Conservation (phyloP, 495 filamentous ascomycete genomes). For the Trichoderma erinaceum region DNA sequence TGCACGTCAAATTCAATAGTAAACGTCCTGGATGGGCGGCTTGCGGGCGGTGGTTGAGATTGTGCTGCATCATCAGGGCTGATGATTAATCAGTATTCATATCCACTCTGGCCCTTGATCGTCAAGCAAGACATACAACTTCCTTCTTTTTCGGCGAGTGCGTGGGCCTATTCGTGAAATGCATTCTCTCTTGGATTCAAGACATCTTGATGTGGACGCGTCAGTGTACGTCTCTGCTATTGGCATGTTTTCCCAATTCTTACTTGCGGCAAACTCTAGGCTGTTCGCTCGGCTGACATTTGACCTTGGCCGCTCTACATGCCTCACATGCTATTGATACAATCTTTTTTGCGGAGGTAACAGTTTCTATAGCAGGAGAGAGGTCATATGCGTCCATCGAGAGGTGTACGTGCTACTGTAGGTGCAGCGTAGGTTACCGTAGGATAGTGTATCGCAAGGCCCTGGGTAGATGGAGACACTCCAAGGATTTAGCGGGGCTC, state of each 20-base stretch:
- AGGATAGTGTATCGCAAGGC: no score
- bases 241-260: constrained; percentile 1
- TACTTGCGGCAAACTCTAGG: constrained; percentile 43
- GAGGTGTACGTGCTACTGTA: no score
- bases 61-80: not conserved
- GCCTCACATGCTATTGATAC: constrained; percentile 35
- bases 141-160: constrained; percentile 25
- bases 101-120: constrained; percentile 20
- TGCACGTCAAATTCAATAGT: constrained; percentile 45
- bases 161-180: constrained; percentile 42
- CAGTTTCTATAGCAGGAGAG: no score
- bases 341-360: no score
- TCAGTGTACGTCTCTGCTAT: constrained; percentile 8
- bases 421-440: no score
- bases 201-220: constrained; percentile 29
- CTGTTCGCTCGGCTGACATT: constrained; percentile 37
- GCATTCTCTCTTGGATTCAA: constrained; percentile 43
- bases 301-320: constrained; percentile 40
- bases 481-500: no score
- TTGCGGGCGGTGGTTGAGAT: constrained; percentile 20
- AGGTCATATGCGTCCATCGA: no score
- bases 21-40: constrained; percentile 43
- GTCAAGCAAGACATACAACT: no score
- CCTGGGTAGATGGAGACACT: no score
- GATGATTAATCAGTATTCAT: constrained; percentile 16